Conservation (phyloP, 768 basidiomycete genomes). For the Boletus rufocinnamomeus region DNA sequence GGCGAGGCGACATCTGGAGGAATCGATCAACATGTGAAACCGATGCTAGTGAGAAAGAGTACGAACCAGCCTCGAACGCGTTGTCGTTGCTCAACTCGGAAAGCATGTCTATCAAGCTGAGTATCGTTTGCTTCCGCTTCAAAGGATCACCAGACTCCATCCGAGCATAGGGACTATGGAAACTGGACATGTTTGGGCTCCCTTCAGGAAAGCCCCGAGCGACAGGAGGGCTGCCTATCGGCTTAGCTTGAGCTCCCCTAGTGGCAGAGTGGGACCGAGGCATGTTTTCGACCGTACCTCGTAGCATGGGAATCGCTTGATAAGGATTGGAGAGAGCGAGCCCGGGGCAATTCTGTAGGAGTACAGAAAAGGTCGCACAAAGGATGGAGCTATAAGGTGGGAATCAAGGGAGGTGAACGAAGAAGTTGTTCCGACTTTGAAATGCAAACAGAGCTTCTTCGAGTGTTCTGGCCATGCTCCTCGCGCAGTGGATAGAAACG, state of each 20-base stretch:
- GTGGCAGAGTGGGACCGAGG: slow-evolving; percentile 30
- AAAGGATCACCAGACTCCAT: slow-evolving; percentile 31
- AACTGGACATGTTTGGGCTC: slow-evolving; percentile 23
- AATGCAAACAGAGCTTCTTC: slow-evolving; percentile 37
- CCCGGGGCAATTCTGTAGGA: slow-evolving; percentile 27
- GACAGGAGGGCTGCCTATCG: slow-evolving; percentile 25
- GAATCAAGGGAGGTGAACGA: slow-evolving; percentile 31
- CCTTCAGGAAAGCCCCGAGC: slow-evolving; percentile 33
- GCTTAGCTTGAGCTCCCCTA: slow-evolving; percentile 28
- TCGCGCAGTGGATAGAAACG: slow-evolving; percentile 35
- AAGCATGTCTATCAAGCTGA: slow-evolving; percentile 49
- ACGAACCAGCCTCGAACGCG: slow-evolving; percentile 37
- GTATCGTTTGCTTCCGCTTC: slow-evolving; percentile 47
- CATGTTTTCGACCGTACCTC: slow-evolving; percentile 34
- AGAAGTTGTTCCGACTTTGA: slow-evolving; percentile 35
- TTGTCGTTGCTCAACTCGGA: slow-evolving; percentile 46
- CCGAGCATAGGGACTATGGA: slow-evolving; percentile 33
- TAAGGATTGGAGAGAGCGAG: slow-evolving; percentile 23
- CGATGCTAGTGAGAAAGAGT: neutral
- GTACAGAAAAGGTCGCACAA: slow-evolving; percentile 18
- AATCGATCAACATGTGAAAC: slow-evolving; percentile 9
- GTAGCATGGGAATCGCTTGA: slow-evolving; percentile 32
- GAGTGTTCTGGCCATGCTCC: slow-evolving; percentile 39
- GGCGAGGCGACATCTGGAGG: slow-evolving; percentile 32
- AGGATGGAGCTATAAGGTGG: slow-evolving; percentile 32